These are phyloP conservation scores for Neurospora terricola DNA, from an alignment of 495 filamentous ascomycete genomes.

Conservation along the genomic window DNA sequence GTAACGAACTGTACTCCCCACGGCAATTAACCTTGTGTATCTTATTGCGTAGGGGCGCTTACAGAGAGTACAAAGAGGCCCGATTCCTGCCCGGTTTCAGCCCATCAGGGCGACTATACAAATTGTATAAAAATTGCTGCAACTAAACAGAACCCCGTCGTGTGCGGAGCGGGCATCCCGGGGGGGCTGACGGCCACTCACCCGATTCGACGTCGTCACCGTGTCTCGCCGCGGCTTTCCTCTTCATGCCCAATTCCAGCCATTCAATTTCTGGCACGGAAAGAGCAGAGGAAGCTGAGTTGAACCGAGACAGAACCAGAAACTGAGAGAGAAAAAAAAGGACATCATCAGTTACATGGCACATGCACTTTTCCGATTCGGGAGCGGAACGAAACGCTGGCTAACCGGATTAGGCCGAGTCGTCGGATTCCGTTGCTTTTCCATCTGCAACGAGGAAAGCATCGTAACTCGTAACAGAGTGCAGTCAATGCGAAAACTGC, in stretches of 20 bases:
- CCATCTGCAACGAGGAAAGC: neutral
- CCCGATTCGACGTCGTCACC: constrained; percentile 20
- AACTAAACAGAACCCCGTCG: neutral
- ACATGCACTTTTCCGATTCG: neutral
- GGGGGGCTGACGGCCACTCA: constrained; percentile 7
- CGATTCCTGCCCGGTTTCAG: neutral
- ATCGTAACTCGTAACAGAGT: neutral
- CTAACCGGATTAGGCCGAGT: neutral
- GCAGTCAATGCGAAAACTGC: neutral
- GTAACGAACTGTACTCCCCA: neutral
- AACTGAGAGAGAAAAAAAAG: neutral
- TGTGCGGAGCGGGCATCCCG: neutral
- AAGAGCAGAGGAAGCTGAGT: neutral
- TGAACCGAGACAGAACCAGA: neutral
- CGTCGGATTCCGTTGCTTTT: neutral
- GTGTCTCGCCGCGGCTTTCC: constrained; percentile 1
- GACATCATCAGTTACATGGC: neutral
- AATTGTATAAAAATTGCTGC: neutral
- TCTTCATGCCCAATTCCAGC: constrained; percentile 23
- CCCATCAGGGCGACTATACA: neutral
- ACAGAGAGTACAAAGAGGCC: neutral
- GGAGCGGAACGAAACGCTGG: neutral
- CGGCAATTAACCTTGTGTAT: neutral
- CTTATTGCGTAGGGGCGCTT: neutral
- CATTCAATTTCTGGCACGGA: constrained; percentile 4